Base-by-base conservation (phyloP, 2,329 filamentous ascomycete species). In the Ophiostoma pallidulum region DNA sequence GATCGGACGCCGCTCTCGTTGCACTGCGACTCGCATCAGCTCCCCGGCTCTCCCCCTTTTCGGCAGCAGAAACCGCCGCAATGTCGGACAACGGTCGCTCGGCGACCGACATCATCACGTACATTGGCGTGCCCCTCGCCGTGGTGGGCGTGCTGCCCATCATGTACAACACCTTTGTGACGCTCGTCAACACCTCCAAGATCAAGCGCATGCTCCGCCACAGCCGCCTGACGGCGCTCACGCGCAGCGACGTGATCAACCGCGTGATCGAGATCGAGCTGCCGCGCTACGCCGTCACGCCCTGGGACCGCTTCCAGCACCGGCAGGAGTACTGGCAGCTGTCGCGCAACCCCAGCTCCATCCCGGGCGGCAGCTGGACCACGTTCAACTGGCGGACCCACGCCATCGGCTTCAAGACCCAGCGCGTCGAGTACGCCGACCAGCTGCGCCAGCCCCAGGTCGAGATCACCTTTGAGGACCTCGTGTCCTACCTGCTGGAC, bases 311-410 rank as follows among this genome's bases (percentile, higher is more conserved):
- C 20, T 72, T 73, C 50, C 62, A 65, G 51, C 62, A 75, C 44
- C 68, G 73, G 12, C 61, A 67, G 0, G 68, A 75, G 43, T 84
- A 84, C 62, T 84, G 80, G 75, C 64, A 65, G 13, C 63, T 79
- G 3, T 71, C 71, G 33, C 60, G 66, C 2, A 66, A 73, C 45
- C 71, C 72, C 0, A 76, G 72, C 40, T 63, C 61, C 12, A 73
- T 81, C 37, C 74, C 74, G 1, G 80, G 80, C 3, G 80, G 80
- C 0, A 72, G 67, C 24, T 84, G 79, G 79, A 80, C 78, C 0
- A 74, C 73, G 0, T 81, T 84, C 59, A 75, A 83, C 60, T 84
- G 80, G 79, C 74, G 73, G 55, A 72, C 72, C n/a, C 72, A 80
- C 53, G 66, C 74, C 3, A 80, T 82, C 20, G 79, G 80, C 1